These are phyloP conservation scores for Termitomyces sp. DNA, from an alignment of 768 basidiomycete genomes.

Conservation along the genomic window DNA sequence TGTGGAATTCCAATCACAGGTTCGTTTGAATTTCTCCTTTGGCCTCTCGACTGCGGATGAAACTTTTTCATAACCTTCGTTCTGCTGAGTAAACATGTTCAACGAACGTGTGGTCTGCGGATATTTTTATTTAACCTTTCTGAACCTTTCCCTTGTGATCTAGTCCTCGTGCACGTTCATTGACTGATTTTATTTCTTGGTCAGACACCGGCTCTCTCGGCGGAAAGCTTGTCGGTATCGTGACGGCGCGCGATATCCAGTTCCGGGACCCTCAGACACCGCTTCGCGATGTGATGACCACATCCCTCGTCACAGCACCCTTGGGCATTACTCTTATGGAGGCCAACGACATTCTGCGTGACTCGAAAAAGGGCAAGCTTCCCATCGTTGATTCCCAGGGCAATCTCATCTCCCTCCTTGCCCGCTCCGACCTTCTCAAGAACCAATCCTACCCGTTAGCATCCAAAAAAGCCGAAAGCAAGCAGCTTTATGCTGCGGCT, in stretches of 20 bases:
- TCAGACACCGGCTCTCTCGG: conserved; percentile 83
- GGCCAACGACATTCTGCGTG: conserved; percentile 91
- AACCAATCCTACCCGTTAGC: conserved; percentile 96
- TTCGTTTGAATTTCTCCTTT: conserved; percentile 34
- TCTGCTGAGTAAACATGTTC: conserved; percentile 80
- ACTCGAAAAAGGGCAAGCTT: conserved; percentile 97
- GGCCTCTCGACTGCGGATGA: conserved; percentile 35
- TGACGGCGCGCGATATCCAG: conserved; percentile 94
- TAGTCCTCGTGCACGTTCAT: conserved; percentile 3
- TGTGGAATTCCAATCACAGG: conserved; percentile 97
- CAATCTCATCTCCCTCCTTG: conserved; percentile 71
- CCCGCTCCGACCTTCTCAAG: conserved; percentile 95
- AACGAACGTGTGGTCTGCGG: conserved; percentile 71
- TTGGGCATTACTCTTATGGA: conserved; percentile 87
- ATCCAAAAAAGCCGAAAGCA: conserved; percentile 83
- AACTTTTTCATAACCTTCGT: conserved; percentile 72
- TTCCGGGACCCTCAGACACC: conserved; percentile 66
- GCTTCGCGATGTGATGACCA: conserved; percentile 89
- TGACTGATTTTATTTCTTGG: conserved; percentile 17
- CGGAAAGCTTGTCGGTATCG: conserved; percentile 92
- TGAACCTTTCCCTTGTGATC: conserved; percentile 24
- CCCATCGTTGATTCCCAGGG: conserved; percentile 57
- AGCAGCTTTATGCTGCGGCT: conserved; percentile 95
- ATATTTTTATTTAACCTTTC: conserved; percentile 32
- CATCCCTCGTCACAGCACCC: conserved; percentile 75